Conservation (phyloP, 2,329 filamentous ascomycete genomes). For the Colletotrichum sp. region DNA sequence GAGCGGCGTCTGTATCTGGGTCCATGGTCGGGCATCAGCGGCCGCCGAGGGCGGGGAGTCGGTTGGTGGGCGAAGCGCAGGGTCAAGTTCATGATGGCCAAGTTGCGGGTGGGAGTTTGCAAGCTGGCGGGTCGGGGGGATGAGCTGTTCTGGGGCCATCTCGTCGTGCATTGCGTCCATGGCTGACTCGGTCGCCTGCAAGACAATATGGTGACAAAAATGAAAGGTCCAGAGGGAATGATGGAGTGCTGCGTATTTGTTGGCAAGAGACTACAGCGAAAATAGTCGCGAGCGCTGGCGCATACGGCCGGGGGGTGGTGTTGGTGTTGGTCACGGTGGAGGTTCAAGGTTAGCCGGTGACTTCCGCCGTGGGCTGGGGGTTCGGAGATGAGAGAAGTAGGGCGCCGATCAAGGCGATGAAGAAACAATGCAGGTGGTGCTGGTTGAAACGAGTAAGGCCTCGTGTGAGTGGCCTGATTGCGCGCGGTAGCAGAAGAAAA, state of each 20-base stretch:
- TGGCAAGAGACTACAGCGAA: not conserved
- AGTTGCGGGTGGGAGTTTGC: conserved; percentile 22
- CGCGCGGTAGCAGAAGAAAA: not conserved
- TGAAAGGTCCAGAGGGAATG: not conserved
- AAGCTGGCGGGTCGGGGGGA: conserved; percentile 37
- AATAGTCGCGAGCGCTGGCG: not conserved
- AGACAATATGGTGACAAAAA: not conserved
- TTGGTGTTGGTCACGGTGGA: not conserved
- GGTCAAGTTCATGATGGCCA: conserved; percentile 6
- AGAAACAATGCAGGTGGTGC: not conserved
- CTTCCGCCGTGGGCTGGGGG: not conserved
- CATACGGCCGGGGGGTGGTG: not conserved
- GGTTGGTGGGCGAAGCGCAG: conserved; percentile 24
- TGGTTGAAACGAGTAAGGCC: not conserved
- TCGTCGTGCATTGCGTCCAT: conserved; percentile 18
- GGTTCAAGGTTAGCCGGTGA: not conserved
- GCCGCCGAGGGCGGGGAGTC: conserved; percentile 15
- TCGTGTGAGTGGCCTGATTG: not conserved
- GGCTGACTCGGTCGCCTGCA: conserved; percentile 5
- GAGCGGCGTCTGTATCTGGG: not conserved
- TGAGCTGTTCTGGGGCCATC: conserved; percentile 34
- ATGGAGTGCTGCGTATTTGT: not conserved
- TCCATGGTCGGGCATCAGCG: conserved; percentile 33
- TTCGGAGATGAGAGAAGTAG: not conserved
- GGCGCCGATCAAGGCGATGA: not conserved